phyloP scores from a whole-genome alignment of 441 rosid genomes.

The Flueggea neowawraea region DNA sequence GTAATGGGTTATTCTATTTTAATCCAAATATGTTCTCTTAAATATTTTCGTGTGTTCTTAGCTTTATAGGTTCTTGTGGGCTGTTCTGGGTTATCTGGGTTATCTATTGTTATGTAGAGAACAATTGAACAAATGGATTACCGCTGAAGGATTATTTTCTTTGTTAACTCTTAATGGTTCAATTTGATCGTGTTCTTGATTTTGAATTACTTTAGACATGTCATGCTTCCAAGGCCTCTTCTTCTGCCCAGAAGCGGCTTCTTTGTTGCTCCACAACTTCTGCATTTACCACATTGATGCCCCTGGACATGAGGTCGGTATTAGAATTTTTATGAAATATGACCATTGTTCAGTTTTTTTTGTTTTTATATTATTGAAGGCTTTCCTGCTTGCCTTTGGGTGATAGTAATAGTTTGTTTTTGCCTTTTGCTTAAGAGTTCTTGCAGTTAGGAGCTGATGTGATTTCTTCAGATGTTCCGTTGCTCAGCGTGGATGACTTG shows the following conservation, averaged over 20 bases:
- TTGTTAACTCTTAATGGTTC: neutral
- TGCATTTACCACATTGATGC: slow-evolving; percentile 90
- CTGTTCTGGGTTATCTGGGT: no score
- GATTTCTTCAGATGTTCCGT: slow-evolving; percentile 56
- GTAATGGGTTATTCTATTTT: no score
- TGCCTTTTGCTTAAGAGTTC: slow-evolving; percentile 52
- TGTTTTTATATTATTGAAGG: no score
- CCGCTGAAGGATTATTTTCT: neutral
- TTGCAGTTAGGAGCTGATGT: slow-evolving; percentile 85
- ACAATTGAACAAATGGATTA: no score
- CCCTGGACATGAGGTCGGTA: slow-evolving; percentile 89
- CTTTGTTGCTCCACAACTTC: slow-evolving; percentile 78
- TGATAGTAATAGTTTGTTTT: slow-evolving; percentile 27
- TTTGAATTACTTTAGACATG: slow-evolving; percentile 34
- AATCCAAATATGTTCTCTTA: no score
- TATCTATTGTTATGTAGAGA: no score
- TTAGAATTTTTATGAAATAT: slow-evolving; percentile 17
- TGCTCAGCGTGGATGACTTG: slow-evolving; percentile 62
- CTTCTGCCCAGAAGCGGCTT: slow-evolving; percentile 73
- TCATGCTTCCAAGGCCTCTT: slow-evolving; percentile 84
- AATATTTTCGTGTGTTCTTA: no score
- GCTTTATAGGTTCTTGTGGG: no score
- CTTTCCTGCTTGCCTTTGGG: slow-evolving; percentile 1
- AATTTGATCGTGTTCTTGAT: slow-evolving; percentile 9
- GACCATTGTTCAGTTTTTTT: no score